Base-by-base conservation (phyloP, 208 protist species). In the Leishmania tropica region DNA sequence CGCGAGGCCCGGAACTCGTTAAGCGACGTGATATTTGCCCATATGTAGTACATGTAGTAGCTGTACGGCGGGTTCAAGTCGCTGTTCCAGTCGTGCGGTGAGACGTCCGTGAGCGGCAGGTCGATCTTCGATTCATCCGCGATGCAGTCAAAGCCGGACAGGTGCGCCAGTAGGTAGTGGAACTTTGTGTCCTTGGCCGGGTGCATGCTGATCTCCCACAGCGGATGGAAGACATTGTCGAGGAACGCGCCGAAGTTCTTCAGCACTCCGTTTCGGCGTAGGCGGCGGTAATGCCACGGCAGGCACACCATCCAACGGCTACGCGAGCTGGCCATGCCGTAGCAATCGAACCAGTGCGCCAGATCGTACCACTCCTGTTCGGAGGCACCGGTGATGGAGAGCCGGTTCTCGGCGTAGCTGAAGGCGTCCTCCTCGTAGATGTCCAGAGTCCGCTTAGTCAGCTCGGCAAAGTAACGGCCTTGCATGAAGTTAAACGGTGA, bases 21-120 rank as follows among this genome's bases (percentile, higher is more conserved):
- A 28, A 99, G 93, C 24, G 97, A 91, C 42, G 91, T 80, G 56
- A 99, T 93, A 91, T 99, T 99, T 64, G 99, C 98, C 92, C 98
- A 99, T 80, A 99, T 94, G 85, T 99, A 99, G 93, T 99, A 99
- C 81, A 97, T 87, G 87, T 99, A 99, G 79, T 99, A 98, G 73
- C 96, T 96, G 88, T 99, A 99, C 42, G 99, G 99, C 73, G 99
- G 99, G 91, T 99, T 99, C 37, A 95, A 74, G 47, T 96, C 90
- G 17, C 85, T 91, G 37, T 85, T 87, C 98, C 99, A 99, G 77
- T 98, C 89, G 78, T 96, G 88, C 51, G 98, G 97, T 45, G 85
- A 95, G n/a, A 85, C 92, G 47, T 75, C 80, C n/a, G 89, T 85
- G 56, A 98, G 88, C 24, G 91, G 90, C 48, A 92, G 79, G 83